Conservation (phyloP, 2,329 filamentous ascomycete species). For the Phialocephala sp. region DNA sequence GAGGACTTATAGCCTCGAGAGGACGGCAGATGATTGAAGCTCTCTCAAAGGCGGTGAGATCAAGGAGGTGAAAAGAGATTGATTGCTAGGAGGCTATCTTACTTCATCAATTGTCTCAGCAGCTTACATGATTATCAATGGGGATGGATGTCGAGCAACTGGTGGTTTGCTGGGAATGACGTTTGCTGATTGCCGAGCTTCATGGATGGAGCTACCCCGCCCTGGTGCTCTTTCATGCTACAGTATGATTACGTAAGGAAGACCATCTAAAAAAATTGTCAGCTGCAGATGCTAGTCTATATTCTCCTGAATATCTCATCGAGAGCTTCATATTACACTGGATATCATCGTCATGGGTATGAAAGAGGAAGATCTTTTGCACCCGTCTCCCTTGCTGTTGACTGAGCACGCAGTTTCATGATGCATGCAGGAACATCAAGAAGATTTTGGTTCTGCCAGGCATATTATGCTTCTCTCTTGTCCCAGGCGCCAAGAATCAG, state of each 20-base stretch:
- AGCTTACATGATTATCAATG: conserved; percentile 3
- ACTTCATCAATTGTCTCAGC: conserved; percentile 1
- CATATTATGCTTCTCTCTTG: too few relatives aligned
- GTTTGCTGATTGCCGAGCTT: conserved; percentile 4
- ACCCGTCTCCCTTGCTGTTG: too few relatives aligned
- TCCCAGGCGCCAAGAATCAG: too few relatives aligned
- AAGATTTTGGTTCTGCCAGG: too few relatives aligned
- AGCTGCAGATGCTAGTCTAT: background rate
- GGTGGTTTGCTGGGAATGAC: background rate
- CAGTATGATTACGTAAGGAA: background rate
- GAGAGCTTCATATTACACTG: background rate
- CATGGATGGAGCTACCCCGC: background rate
- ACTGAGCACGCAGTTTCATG: too few relatives aligned
- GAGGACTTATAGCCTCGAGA: conserved; percentile 8
- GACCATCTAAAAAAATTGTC: background rate
- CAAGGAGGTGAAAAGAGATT: background rate
- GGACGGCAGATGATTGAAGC: background rate
- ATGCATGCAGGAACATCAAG: too few relatives aligned
- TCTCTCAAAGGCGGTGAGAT: background rate
- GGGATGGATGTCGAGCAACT: background rate
- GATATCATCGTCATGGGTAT: background rate
- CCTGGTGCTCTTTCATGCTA: background rate
- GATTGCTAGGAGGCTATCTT: background rate
- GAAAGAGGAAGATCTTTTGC: background rate
- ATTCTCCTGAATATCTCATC: background rate